phyloP scores from a whole-genome alignment of 176 grass and related monocot genomes.

The Coix lacrymajobi region DNA sequence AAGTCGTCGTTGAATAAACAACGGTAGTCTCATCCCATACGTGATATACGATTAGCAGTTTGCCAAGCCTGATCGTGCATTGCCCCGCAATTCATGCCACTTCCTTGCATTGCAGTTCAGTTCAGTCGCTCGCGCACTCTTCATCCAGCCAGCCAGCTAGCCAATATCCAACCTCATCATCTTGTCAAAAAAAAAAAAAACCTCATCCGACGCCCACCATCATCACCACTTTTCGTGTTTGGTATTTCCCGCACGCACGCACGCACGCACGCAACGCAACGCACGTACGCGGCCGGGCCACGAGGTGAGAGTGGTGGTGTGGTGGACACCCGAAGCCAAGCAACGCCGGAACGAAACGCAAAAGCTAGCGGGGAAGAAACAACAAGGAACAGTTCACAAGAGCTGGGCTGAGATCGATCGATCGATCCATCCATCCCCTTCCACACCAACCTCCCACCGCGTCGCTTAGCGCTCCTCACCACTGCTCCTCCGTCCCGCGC shows the following conservation, averaged over 20 bases:
- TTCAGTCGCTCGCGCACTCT: not conserved
- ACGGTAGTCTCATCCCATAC: not conserved
- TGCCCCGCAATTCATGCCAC: conserved; percentile 1
- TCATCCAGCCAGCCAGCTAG: not conserved
- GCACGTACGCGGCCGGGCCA: conserved; percentile 13
- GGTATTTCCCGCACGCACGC: not conserved
- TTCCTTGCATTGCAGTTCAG: conserved; percentile 9
- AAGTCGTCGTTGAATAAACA: not conserved
- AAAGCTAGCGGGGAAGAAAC: not conserved
- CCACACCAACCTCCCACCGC: conserved; percentile 19
- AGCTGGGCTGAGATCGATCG: conserved; percentile 8
- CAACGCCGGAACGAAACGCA: not conserved
- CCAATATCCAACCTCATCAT: not conserved
- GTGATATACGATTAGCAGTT: not conserved
- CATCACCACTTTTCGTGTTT: conserved; percentile 21
- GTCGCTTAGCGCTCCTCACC: not conserved
- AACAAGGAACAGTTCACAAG: conserved; percentile 35
- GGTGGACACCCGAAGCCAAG: conserved; percentile 20
- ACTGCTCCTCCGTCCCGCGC: not conserved
- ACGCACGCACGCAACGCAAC: not conserved
- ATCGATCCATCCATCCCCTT: not conserved
- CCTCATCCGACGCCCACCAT: not conserved
- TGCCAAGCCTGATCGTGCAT: not conserved
- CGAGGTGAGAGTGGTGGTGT: not conserved
- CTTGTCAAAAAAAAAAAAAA: no score